A percentile compares a stretch with the other conserved stretches of the same genome.
Conservation (phyloP, 2,329 filamentous ascomycete species). For the Venturia effusa region DNA sequence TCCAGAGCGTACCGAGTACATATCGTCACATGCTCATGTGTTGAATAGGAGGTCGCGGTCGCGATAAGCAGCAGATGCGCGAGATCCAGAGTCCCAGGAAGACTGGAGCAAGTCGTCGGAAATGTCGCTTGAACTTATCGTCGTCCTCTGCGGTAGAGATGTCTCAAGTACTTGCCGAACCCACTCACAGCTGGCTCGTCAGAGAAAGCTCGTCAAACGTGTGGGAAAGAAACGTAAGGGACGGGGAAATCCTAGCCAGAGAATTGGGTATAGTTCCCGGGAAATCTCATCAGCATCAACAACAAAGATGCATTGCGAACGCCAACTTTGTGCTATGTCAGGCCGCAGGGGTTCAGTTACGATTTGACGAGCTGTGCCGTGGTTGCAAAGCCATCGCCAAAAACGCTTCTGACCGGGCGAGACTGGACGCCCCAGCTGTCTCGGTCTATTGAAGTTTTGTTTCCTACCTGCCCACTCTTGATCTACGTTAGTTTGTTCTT, state of each 20-base stretch:
- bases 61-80: neutral
- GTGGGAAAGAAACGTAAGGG: neutral
- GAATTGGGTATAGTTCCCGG: neutral
- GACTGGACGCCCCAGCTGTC: neutral
- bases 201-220: neutral
- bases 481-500: neutral
- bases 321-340: neutral
- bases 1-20: neutral
- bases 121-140: neutral
- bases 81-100: neutral
- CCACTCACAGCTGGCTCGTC: neutral
- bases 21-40: neutral
- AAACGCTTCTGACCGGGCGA: neutral
- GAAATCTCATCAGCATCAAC: too few relatives aligned
- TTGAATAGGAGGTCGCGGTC: neutral
- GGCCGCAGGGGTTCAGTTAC: neutral
- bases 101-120: neutral
- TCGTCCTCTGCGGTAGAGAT: neutral
- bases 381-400: neutral
- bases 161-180: neutral
- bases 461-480: neutral
- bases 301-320: neutral
- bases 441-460: neutral
- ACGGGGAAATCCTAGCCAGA: neutral
- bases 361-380: neutral